phyloP scores from a whole-genome alignment of 306 rosid species.

The Cicer arietinum region DNA sequence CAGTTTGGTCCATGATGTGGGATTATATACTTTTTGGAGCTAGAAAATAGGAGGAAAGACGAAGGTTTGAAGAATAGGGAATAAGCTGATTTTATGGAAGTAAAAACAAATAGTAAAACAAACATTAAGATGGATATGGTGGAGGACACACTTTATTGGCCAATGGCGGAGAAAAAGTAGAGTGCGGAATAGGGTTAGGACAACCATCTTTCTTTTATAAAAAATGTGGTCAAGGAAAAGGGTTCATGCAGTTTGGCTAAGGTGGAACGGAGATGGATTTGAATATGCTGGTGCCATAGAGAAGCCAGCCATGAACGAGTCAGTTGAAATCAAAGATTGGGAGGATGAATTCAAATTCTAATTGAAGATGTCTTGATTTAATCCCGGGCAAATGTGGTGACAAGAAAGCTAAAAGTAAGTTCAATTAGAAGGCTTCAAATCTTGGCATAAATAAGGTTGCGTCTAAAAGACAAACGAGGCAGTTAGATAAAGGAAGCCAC shows the following conservation, averaged over 20 bases:
- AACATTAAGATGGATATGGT: constrained; percentile 3
- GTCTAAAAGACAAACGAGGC: neutral
- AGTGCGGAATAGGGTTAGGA: constrained; percentile 43
- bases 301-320: neutral
- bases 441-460: neutral
- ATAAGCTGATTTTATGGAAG: neutral
- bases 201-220: neutral
- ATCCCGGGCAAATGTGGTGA: no score
- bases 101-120: neutral
- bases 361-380: no score
- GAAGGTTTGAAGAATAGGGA: neutral
- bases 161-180: neutral
- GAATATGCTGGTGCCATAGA: neutral
- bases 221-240: neutral
- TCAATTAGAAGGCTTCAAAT: neutral
- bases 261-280: neutral
- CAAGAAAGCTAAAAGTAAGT: no score
- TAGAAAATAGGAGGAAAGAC: neutral
- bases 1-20: neutral
- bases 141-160: neutral
- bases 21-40: neutral
- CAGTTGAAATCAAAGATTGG: neutral
- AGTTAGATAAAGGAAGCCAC: neutral
- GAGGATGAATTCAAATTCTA: neutral
- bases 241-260: neutral